Evolutionary conservation across 2,329 filamentous ascomycete genomes (phyloP).

Genomic region (Pseudomassariella vexata): DNA sequence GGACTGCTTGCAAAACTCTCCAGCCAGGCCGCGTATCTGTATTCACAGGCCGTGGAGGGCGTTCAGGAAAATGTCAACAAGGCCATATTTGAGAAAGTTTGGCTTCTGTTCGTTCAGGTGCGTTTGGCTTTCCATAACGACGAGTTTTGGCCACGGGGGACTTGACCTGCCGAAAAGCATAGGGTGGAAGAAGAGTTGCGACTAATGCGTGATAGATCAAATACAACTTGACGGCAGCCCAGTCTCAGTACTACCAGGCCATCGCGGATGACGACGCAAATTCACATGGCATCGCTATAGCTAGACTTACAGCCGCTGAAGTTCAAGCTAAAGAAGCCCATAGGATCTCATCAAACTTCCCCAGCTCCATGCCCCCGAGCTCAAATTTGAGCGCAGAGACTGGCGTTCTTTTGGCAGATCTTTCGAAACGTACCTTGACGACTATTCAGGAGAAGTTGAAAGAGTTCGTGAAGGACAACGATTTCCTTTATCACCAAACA

Average conservation of each 20-base stretch:
- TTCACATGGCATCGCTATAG: constrained; percentile 78
- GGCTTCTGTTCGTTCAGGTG: constrained; percentile 78
- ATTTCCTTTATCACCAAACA: constrained; percentile 95
- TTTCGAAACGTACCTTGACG: constrained; percentile 75
- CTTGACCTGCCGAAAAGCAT: no score
- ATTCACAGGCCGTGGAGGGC: constrained; percentile 80
- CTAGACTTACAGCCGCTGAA: constrained; percentile 77
- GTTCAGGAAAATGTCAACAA: constrained; percentile 89
- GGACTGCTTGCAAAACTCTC: constrained; percentile 88
- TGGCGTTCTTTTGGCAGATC: constrained; percentile 65
- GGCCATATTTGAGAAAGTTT: constrained; percentile 90
- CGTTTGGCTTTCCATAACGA: no score
- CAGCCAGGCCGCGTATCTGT: constrained; percentile 83
- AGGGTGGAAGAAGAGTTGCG: no score
- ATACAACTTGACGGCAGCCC: constrained; percentile 72
- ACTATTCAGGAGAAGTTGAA: constrained; percentile 76
- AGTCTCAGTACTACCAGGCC: constrained; percentile 92
- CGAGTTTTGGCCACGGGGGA: no score
- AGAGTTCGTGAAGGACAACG: constrained; percentile 83
- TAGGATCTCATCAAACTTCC: constrained; percentile 72
- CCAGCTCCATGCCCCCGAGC: constrained; percentile 68
- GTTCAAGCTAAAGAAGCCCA: constrained; percentile 71
- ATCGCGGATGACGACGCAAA: constrained; percentile 85
- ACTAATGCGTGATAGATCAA: constrained; percentile 53
- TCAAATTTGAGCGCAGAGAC: constrained; percentile 82